Evolutionary conservation across 208 protist genomes (phyloP), one percentile per base, ranked within the genome.

Genomic region (Leishmania mexicana): DNA sequence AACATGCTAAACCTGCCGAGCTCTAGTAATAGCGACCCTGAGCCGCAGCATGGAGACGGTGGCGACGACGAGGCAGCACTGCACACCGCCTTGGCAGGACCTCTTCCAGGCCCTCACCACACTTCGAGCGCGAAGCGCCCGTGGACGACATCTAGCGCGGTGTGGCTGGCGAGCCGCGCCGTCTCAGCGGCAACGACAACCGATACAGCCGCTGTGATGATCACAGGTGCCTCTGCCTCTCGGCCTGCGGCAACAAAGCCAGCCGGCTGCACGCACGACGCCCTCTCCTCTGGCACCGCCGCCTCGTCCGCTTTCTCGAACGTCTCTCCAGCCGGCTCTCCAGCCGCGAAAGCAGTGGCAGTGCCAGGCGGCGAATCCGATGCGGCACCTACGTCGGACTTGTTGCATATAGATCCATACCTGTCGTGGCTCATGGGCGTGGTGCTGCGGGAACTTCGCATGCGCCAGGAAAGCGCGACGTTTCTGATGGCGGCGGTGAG

Each of bases 391-490:
- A 17, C 35, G 6, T 35, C 67, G 19, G 75, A 71, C 72, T 71
- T 90, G 19, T 21, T 83, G 8, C 80, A 88, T 67, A 42, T 79
- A 0, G 94, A 97, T 81, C 90, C 93, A n/a, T 97, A 95, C 74
- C 83, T 97, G n/a, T 87, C 78, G 76, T 97, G 94, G 93, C 85
- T 97, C 24, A 85, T 93, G 75, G 94, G 92, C 38, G 91, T 97
- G 47, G 92, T 97, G 78, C 88, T 97, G 83, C 88, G 89, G 8
- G 94, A 95, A 45, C 83, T 95, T 58, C 84, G 89, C 51, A 88
- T 93, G 91, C 86, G 89, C 60, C 92, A 97, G 77, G 92, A 95
- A 84, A 89, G 86, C 79, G 92, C 92, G 64, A 87, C 90, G 17
- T 93, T 92, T 79, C 84, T 96, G 38, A 75, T 95, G 17, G 90